These are phyloP conservation scores for Botrytis sinoallii DNA, from an alignment of 2,329 filamentous ascomycete genomes.

Conservation along the genomic window DNA sequence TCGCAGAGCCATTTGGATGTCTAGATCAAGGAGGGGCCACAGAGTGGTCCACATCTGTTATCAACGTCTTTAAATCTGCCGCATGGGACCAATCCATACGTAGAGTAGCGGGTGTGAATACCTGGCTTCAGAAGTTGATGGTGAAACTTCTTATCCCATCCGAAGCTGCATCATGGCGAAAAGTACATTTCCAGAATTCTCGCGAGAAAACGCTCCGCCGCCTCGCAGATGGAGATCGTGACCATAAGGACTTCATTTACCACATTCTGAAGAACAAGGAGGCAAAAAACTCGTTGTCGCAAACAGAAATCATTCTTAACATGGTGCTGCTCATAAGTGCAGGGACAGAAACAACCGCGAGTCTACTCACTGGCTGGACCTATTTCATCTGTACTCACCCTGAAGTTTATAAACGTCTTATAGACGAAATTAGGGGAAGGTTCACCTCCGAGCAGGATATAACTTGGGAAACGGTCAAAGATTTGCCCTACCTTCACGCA, in stretches of 20 bases:
- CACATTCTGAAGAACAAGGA: constrained; percentile 26
- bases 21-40: constrained; percentile 31
- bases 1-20: constrained; percentile 42
- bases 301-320: constrained; percentile 19
- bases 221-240: constrained; percentile 24
- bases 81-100: constrained; percentile 17
- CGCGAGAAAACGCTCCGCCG: constrained; percentile 13
- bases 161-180: constrained; percentile 15
- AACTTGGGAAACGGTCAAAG: constrained; percentile 28
- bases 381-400: constrained; percentile 37
- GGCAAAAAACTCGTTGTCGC: constrained; percentile 23
- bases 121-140: constrained; percentile 11
- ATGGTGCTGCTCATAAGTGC: constrained; percentile 20
- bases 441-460: constrained; percentile 43
- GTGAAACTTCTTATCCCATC: constrained; percentile 13
- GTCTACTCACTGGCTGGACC: constrained; percentile 23
- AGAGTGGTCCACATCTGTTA: constrained; percentile 18
- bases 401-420: constrained; percentile 35
- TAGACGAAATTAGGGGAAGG: constrained; percentile 41
- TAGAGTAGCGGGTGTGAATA: constrained; percentile 10
- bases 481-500: constrained; percentile 11
- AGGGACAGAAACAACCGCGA: constrained; percentile 24
- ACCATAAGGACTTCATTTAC: constrained; percentile 39
- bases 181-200: constrained; percentile 13
- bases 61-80: constrained; percentile 18